Evolutionary conservation across 139 green algal species (phyloP), one percentile per base, ranked within the genome.

Genomic region (Volvox africanus): DNA sequence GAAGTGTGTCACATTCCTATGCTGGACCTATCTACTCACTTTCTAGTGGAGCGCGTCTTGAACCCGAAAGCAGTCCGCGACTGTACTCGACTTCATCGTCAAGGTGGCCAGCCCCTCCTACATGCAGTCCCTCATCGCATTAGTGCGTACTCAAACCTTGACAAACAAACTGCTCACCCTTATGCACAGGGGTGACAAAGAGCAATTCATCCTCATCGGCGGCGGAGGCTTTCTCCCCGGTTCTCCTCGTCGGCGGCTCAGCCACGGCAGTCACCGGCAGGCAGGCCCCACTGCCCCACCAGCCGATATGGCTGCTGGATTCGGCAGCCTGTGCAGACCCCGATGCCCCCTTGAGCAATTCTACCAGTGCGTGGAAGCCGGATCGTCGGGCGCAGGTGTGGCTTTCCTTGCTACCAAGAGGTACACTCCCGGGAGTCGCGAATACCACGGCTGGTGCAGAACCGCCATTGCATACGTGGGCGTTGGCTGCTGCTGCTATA

Each of bases 251-350:
- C 3, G 82, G 82, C 0, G 82, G 82, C 12, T 16, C 32, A 12
- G 21, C 33, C 21, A 55, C 6, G 28, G 11, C 19, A 32, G 12
- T 55, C 81, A 16, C 61, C 28, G 33, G 21, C n/a, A 19, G 24
- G 33, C 81, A 13, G 0, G 61, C 62, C 33, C 32, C 18, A 30
- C 75, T 20, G 75, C 75, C 32, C 32, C 9, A 26, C 16, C 81
- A 33, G 30, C n/a, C 30, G 16, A 28, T 81, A 33, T 89, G 83
- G 83, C 35, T 89, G 33, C 67, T 89, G 68, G 83, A 89, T 26
- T 19, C 83, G 24, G 22, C 16, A 1, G 36, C 28, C 67, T 89
- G 83, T 35, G 24, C 36, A 16, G 83, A 89, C 68, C 83, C 67
- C 11, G 83, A 89, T 33, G 19, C 35, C 2, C 1, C 28, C 28